A percentile compares a stretch with the other conserved stretches of the same genome.
phyloP scores from a whole-genome alignment of 2,329 filamentous ascomycete genomes.

The Hirsutella minnesotensis region DNA sequence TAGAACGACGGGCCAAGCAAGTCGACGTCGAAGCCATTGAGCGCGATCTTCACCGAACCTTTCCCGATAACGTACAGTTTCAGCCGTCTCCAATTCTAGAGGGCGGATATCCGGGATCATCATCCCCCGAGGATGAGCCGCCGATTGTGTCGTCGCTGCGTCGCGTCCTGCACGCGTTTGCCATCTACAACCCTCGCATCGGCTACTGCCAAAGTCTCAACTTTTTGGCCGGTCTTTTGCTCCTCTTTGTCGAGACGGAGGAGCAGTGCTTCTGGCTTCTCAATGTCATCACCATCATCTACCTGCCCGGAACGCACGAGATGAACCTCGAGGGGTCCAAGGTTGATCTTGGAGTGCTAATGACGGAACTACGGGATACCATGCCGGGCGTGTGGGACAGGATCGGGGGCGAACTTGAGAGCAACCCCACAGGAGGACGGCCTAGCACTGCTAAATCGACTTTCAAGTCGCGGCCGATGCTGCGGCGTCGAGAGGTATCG shows the following conservation, averaged over 20 bases:
- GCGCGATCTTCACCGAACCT: conserved; percentile 84
- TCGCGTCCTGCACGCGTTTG: conserved; percentile 78
- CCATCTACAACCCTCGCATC: conserved; percentile 80
- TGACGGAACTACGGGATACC: conserved; percentile 72
- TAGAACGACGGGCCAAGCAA: conserved; percentile 51
- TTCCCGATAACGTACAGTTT: conserved; percentile 87
- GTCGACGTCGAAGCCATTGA: conserved; percentile 85
- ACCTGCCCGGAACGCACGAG: conserved; percentile 85
- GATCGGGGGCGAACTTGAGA: conserved; percentile 67
- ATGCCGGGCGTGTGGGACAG: conserved; percentile 80
- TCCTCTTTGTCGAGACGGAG: conserved; percentile 78
- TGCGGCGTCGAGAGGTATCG: conserved; percentile 26
- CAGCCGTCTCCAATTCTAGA: conserved; percentile 44
- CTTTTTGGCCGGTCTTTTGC: conserved; percentile 79
- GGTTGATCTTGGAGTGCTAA: conserved; percentile 85
- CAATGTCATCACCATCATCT: conserved; percentile 79
- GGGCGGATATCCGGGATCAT: conserved; percentile 10
- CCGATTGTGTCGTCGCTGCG: conserved; percentile 71
- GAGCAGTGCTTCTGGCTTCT: conserved; percentile 89
- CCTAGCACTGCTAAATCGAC: conserved; percentile 22
- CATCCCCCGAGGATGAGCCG: conserved; percentile 43
- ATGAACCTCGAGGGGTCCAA: conserved; percentile 84
- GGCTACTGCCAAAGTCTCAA: conserved; percentile 96
- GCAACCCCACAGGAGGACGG: conserved; percentile 23
- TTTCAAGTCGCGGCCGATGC: conserved; percentile 24